Base-by-base conservation (phyloP, 2,329 filamentous ascomycete species). In the Colletotrichum caudatum region DNA sequence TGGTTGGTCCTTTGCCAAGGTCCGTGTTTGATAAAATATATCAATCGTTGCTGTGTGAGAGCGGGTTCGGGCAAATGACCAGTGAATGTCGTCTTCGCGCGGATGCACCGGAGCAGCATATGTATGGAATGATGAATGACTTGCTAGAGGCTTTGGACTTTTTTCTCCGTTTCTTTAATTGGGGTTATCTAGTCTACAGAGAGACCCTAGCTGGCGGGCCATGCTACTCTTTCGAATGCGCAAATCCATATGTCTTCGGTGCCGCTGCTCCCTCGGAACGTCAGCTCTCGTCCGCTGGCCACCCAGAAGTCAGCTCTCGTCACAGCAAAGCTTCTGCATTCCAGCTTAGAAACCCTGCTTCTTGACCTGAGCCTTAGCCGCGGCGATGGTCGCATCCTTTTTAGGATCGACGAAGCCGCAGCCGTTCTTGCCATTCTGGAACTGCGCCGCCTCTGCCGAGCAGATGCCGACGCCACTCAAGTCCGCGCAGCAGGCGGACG, bases 401-500 rank as follows among this genome's bases (percentile, higher is more conserved):
- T 73, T 72, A 18, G 72, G 72, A 59, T 78, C 77, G 18, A 69
- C 64, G 58, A 81, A 81, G 14, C 77, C 78, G 50, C 80, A 81
- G 14, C 80, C 80, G 26, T 75, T 75, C 75, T 81, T 81, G 67
- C 78, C 79, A 26, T 76, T 74, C 58, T 76, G 74, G 57, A 77
- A 76, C 61, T 75, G 73, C 9, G 78, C 78, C 8, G 76, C 77
- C 62, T 76, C 62, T 12, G 72, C 78, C 12, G 78, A 78, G 77
- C 79, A 78, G 53, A 79, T 76, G 44, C 76, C 78, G 8, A 62
- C 65, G 35, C 74, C 76, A 51, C 70, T 74, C 29, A 75, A 74
- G 59, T 75, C 64, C 41, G 78, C 78, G 37, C 78, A 80, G 76
- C 78, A 80, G 7, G 59, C 64, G 5, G 74, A 75, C 5, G 74